Evolutionary conservation across 2,329 filamentous ascomycete species (phyloP).

Genomic region (Talaromyces rugulosus): DNA sequence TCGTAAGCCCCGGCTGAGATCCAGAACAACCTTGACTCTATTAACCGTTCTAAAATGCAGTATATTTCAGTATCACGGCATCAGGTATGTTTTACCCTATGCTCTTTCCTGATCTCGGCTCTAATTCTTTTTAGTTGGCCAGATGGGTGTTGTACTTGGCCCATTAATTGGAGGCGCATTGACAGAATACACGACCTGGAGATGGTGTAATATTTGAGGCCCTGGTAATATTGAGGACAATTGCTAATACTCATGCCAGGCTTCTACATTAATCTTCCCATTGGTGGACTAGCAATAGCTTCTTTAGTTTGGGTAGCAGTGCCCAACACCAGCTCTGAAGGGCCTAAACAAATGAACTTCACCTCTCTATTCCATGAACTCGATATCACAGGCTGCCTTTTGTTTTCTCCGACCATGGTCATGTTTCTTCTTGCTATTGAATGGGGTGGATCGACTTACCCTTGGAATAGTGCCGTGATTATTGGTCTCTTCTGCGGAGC

Average conservation of each 20-base stretch:
- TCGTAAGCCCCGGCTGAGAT: background rate
- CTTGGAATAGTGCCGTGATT: constrained; percentile 30
- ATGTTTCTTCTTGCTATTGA: constrained; percentile 38
- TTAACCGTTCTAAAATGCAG: background rate
- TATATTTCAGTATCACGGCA: constrained; percentile 1
- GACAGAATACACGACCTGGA: constrained; percentile 30
- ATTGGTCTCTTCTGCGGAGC: constrained; percentile 32
- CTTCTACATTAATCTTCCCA: constrained; percentile 37
- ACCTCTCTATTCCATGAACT: constrained; percentile 26
- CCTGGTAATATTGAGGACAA: too few relatives aligned
- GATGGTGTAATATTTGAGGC: constrained; percentile 28
- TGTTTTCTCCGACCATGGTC: constrained; percentile 27
- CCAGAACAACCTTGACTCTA: background rate
- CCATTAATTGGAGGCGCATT: constrained; percentile 34
- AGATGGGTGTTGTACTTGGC: constrained; percentile 20
- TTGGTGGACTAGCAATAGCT: constrained; percentile 24
- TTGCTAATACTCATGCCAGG: constrained; percentile 18
- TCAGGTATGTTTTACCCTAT: background rate
- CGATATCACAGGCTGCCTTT: constrained; percentile 34
- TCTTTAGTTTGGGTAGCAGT: constrained; percentile 25
- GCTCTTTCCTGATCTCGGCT: background rate
- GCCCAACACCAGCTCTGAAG: constrained; percentile 22
- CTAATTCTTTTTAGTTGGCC: constrained; percentile 13
- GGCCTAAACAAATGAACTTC: constrained; percentile 17
- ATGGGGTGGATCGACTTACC: constrained; percentile 28